Conservation (phyloP, 2,329 filamentous ascomycete species). For the Pseudopyricularia javanii region DNA sequence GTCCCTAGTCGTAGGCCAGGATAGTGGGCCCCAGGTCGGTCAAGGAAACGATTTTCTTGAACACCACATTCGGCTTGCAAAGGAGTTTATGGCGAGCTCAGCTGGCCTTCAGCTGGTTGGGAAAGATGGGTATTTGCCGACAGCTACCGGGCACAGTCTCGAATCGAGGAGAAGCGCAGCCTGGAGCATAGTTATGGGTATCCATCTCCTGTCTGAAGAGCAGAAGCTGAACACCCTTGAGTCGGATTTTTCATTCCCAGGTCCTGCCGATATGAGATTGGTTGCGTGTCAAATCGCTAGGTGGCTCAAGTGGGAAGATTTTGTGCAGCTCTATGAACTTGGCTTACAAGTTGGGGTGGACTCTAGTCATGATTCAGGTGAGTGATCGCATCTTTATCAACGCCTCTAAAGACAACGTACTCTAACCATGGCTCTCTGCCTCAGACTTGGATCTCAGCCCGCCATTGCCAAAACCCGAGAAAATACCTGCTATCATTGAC, state of each 20-base stretch:
- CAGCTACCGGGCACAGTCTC: constrained; percentile 36
- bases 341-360: constrained; percentile 38
- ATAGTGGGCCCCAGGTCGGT: not conserved
- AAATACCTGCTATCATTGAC: constrained; percentile 26
- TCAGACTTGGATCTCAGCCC: constrained; percentile 17
- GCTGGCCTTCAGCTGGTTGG: constrained; percentile 39
- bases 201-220: constrained; percentile 86
- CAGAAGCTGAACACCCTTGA: constrained; percentile 61
- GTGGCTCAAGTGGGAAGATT: constrained; percentile 64
- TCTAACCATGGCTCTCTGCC: not conserved
- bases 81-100: constrained; percentile 50
- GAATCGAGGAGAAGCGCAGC: constrained; percentile 48
- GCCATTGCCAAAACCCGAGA: constrained; percentile 16
- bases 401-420: no score
- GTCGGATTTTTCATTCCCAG: constrained; percentile 28
- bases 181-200: constrained; percentile 56
- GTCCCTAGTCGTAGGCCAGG: not conserved
- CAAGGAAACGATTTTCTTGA: constrained; percentile 29
- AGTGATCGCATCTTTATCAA: constrained; percentile 3
- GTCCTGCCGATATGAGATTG: constrained; percentile 47
- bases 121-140: constrained; percentile 51
- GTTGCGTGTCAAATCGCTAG: constrained; percentile 67
- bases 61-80: constrained; percentile 44
- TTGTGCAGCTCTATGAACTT: constrained; percentile 35
- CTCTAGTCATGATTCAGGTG: constrained; percentile 25